These are phyloP conservation scores for Penicillium sp. DNA, from an alignment of 2,329 filamentous ascomycete genomes.

Conservation along the genomic window DNA sequence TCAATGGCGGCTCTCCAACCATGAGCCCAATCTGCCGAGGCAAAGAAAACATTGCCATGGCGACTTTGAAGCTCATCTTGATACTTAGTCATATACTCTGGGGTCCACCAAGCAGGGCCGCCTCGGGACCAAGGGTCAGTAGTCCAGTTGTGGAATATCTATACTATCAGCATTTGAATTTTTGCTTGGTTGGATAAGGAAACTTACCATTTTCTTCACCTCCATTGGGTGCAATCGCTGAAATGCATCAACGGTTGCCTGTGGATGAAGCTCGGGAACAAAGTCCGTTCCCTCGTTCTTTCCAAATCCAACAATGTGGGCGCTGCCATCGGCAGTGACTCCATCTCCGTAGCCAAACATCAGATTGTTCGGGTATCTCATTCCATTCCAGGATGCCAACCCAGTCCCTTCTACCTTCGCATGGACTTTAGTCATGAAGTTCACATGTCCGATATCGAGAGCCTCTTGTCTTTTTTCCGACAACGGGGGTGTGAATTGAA, in stretches of 20 bases:
- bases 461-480: conserved; percentile 4
- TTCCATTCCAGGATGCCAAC: conserved; percentile 15
- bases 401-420: conserved; percentile 8
- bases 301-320: conserved; percentile 6
- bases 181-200: neutral
- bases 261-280: conserved; percentile 1
- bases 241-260: conserved; percentile 3
- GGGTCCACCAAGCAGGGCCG: conserved; percentile 1
- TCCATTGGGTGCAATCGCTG: conserved; percentile 7
- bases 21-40: conserved; percentile 7
- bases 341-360: conserved; percentile 15
- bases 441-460: conserved; percentile 8
- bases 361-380: conserved; percentile 3
- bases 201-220: conserved; percentile 10
- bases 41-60: conserved; percentile 7
- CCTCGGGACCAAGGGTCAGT: conserved; percentile 4
- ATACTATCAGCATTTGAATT: neutral
- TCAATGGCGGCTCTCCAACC: conserved; percentile 8
- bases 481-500: conserved; percentile 12
- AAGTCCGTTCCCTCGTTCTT: conserved; percentile 5
- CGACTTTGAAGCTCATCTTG: conserved; percentile 1
- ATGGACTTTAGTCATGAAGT: conserved; percentile 15
- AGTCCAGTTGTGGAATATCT: conserved; percentile 5
- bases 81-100: neutral
- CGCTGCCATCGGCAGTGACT: neutral